These are phyloP conservation scores for Collybia sordida DNA, from an alignment of 768 basidiomycete species.

Conservation along the genomic window DNA sequence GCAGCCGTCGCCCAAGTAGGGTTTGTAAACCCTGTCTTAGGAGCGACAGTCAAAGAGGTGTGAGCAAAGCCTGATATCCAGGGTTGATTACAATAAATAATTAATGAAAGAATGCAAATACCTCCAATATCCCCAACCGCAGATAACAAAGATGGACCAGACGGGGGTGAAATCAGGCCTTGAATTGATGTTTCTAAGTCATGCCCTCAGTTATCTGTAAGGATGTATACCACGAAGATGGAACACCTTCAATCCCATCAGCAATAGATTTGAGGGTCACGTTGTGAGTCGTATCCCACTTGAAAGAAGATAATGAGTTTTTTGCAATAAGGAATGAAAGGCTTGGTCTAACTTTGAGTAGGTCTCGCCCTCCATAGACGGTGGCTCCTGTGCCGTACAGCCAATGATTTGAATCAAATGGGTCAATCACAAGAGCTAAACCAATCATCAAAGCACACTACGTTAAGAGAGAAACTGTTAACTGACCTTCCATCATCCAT, in stretches of 20 bases:
- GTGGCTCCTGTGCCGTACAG: conserved; percentile 71
- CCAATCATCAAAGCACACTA: neutral
- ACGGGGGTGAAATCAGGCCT: conserved; percentile 59
- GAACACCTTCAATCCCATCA: conserved; percentile 50
- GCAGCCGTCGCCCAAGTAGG: conserved; percentile 45
- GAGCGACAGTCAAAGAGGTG: conserved; percentile 38
- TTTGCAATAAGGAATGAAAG: neutral
- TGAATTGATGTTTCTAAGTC: conserved; percentile 50
- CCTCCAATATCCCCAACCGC: conserved; percentile 55
- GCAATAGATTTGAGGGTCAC: conserved; percentile 60
- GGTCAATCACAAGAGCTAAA: conserved; percentile 55
- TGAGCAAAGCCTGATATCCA: conserved; percentile 45
- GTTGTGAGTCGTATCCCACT: conserved; percentile 63
- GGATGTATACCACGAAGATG: too few relatives aligned
- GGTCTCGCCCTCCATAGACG: conserved; percentile 58
- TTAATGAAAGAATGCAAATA: conserved; percentile 11
- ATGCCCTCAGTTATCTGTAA: too few relatives aligned
- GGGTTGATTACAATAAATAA: too few relatives aligned
- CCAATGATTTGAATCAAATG: conserved; percentile 70
- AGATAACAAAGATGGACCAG: conserved; percentile 56
- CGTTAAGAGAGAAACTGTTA: neutral
- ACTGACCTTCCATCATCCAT: conserved; percentile 69
- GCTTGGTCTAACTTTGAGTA: conserved; percentile 33
- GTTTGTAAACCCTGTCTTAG: conserved; percentile 38
- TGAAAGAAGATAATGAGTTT: conserved; percentile 6